phyloP scores from a whole-genome alignment of 75 land plant species.

The Selaginella moellendorffii region DNA sequence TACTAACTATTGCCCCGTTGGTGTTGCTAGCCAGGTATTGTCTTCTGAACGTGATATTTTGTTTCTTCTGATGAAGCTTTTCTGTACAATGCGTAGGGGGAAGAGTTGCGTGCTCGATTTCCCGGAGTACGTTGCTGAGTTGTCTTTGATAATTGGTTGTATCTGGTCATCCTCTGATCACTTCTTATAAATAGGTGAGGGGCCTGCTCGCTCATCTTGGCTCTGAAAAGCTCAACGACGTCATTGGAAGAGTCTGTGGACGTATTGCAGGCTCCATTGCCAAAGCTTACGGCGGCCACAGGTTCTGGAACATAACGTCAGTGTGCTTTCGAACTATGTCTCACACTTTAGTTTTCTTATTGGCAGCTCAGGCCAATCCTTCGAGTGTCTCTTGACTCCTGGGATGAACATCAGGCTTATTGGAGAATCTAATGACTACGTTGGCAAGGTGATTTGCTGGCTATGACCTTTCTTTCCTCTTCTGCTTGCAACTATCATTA shows the following conservation, averaged over 20 bases:
- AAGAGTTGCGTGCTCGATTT: conserved; percentile 92
- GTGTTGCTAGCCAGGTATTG: conserved; percentile 96
- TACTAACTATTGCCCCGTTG: conserved; percentile 98
- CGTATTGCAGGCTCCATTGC: conserved; percentile 88
- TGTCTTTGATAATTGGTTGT: conserved; percentile 87
- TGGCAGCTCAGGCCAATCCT: conserved; percentile 99
- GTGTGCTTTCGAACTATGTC: too few species aligned
- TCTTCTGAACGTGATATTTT: too few species aligned
- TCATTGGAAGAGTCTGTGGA: conserved; percentile 91
- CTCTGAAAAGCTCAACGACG: conserved; percentile 84
- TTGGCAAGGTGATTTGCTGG: conserved; percentile 97
- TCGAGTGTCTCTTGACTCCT: conserved; percentile 84
- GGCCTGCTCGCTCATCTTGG: conserved; percentile 80
- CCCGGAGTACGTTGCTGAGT: conserved; percentile 96
- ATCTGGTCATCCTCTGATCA: conserved; percentile 35
- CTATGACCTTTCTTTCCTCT: too few species aligned
- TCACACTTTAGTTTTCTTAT: too few species aligned
- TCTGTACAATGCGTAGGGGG: too few species aligned
- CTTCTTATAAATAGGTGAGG: conserved; percentile 44
- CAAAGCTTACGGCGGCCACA: conserved; percentile 83
- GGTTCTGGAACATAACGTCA: conserved; percentile 87
- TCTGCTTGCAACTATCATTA: too few species aligned
- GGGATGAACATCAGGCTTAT: conserved; percentile 81
- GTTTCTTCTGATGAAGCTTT: too few species aligned
- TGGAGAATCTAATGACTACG: conserved; percentile 98